These are phyloP conservation scores for Kwoniella dendrophila DNA, from an alignment of 768 basidiomycete species.

Conservation along the genomic window DNA sequence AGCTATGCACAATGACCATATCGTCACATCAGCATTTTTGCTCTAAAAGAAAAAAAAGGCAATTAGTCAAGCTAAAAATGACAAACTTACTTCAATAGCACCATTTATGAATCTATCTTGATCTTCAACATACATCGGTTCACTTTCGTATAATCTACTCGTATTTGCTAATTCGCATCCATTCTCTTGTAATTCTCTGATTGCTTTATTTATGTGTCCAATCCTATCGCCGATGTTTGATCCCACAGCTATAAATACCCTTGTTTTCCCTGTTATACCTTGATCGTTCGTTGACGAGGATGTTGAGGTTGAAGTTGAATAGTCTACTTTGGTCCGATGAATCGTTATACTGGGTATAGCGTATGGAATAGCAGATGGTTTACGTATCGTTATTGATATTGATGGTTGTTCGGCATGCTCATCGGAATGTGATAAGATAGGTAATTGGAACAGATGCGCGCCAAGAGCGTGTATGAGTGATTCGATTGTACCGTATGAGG, in stretches of 20 bases:
- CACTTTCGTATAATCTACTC: conserved; percentile 88
- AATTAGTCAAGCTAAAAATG: too few species aligned
- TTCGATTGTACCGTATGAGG: conserved; percentile 69
- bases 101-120: conserved; percentile 88
- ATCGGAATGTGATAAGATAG: conserved; percentile 35
- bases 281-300: conserved; percentile 33
- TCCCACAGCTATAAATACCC: conserved; percentile 75
- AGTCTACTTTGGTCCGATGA: conserved; percentile 47
- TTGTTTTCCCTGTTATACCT: not conserved
- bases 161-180: conserved; percentile 55
- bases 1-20: conserved; percentile 61
- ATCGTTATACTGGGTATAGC: conserved; percentile 72
- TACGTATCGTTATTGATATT: conserved; percentile 66
- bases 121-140: conserved; percentile 92
- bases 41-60: not conserved
- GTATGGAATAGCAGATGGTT: conserved; percentile 71
- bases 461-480: conserved; percentile 68
- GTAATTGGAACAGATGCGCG: conserved; percentile 57
- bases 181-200: conserved; percentile 67
- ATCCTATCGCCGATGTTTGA: conserved; percentile 89
- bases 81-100: conserved; percentile 73
- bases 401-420: conserved; percentile 19
- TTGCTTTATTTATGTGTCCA: conserved; percentile 74
- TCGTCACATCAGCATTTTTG: not conserved
- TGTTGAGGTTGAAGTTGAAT: not conserved